These are phyloP conservation scores for Tolypocladium pustulatum DNA, from an alignment of 2,329 filamentous ascomycete species.

Conservation along the genomic window DNA sequence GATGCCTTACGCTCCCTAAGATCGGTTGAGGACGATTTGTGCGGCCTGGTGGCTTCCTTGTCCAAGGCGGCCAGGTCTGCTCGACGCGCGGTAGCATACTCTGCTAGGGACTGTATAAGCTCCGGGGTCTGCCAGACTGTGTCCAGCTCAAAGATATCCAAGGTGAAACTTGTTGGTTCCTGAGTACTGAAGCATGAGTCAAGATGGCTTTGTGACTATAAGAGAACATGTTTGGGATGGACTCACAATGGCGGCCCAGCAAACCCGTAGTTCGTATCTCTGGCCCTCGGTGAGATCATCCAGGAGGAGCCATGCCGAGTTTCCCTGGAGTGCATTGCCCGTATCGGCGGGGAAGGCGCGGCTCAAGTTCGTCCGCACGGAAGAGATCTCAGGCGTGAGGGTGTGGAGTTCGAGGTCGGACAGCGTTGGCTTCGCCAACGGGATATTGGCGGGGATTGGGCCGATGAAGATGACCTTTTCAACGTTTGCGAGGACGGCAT, in stretches of 20 bases:
- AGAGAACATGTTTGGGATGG: not conserved
- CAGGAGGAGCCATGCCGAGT: conserved; percentile 70
- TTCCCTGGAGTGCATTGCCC: conserved; percentile 36
- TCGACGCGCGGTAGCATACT: conserved; percentile 46
- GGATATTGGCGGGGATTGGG: conserved; percentile 47
- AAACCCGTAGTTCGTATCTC: conserved; percentile 84
- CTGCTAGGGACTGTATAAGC: conserved; percentile 54
- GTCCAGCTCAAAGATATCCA: conserved; percentile 53
- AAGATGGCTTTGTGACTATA: not conserved
- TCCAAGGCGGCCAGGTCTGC: conserved; percentile 3
- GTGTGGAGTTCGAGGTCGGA: conserved; percentile 51
- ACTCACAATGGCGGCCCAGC: conserved; percentile 86
- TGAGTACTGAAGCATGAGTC: conserved; percentile 22
- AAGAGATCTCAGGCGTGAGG: conserved; percentile 47
- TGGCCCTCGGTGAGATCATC: conserved; percentile 57
- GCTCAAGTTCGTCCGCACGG: conserved; percentile 52
- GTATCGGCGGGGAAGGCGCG: conserved; percentile 54
- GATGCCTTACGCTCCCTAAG: conserved; percentile 27
- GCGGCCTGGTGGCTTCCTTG: not conserved
- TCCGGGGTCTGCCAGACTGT: conserved; percentile 50
- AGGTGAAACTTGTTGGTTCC: conserved; percentile 76
- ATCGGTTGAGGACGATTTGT: not conserved
- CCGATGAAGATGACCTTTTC: conserved; percentile 87
- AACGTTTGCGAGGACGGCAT: conserved; percentile 52
- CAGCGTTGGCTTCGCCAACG: conserved; percentile 25